These are phyloP conservation scores for Gossypium bickii DNA, from an alignment of 345 rosid species.

Conservation along the genomic window DNA sequence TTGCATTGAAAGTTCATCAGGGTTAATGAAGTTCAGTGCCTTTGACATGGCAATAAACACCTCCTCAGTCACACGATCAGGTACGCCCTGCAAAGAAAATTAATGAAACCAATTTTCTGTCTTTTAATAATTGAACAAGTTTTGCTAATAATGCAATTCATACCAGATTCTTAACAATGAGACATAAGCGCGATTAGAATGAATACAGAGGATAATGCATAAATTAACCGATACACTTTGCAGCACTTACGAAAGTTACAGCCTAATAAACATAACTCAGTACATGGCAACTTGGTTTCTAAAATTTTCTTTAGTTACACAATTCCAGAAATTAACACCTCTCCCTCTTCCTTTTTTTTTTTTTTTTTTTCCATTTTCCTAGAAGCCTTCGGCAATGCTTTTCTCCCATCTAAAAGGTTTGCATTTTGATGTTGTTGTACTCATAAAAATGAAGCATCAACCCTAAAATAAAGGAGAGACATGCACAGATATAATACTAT, in stretches of 20 bases:
- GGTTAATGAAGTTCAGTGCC: slow-evolving; percentile 91
- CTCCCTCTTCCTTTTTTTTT: neutral
- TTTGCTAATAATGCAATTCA: neutral
- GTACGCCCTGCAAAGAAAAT: slow-evolving; percentile 56
- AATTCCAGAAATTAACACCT: neutral
- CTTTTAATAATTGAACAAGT: neutral
- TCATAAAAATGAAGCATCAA: neutral
- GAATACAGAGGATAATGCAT: neutral
- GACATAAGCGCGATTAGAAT: neutral
- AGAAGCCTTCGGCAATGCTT: neutral
- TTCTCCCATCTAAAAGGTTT: neutral
- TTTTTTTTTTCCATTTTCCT: neutral
- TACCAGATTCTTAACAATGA: slow-evolving; percentile 6
- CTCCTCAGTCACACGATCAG: slow-evolving; percentile 87
- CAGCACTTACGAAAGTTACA: slow-evolving; percentile 1
- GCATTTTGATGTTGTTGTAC: neutral
- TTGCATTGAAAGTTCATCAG: slow-evolving; percentile 95
- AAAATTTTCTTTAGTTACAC: neutral
- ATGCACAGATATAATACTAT: neutral
- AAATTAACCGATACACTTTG: neutral
- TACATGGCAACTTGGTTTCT: neutral
- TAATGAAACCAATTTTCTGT: slow-evolving; percentile 6
- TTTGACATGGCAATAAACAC: slow-evolving; percentile 98
- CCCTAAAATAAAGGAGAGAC: neutral
- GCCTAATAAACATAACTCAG: neutral